A percentile compares a stretch with the other conserved stretches of the same genome.
phyloP scores from a whole-genome alignment of 768 basidiomycete species.

The Lactifluus volemus region DNA sequence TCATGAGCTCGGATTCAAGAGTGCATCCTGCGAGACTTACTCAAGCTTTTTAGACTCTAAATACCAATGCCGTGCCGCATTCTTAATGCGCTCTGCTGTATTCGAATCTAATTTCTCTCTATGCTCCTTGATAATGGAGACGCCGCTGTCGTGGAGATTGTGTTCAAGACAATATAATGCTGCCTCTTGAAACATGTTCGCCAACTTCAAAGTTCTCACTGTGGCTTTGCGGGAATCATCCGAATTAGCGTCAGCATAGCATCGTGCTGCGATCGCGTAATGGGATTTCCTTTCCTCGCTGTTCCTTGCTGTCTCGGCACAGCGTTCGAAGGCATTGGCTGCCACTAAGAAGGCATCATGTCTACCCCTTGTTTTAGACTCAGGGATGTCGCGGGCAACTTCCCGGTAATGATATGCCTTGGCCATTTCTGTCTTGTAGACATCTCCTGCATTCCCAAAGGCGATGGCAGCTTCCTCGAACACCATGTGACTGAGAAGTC shows the following conservation, averaged over 20 bases:
- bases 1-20: background rate
- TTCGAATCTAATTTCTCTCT: background rate
- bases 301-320: background rate
- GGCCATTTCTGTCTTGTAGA: background rate
- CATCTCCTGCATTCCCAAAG: conserved; percentile 3
- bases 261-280: background rate
- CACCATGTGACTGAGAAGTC: background rate
- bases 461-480: conserved; percentile 11
- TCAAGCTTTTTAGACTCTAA: background rate
- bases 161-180: conserved; percentile 14
- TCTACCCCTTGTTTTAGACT: background rate
- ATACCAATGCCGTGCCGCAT: background rate
- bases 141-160: background rate
- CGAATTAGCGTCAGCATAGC: no score
- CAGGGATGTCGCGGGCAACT: conserved; percentile 1
- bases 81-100: conserved; percentile 11
- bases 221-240: no score
- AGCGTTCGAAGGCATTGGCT: background rate
- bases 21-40: background rate
- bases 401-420: background rate
- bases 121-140: conserved; percentile 4
- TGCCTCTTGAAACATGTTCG: conserved; percentile 3
- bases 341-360: background rate
- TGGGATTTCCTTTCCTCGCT: background rate
- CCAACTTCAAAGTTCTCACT: conserved; percentile 3